These are phyloP conservation scores for Mucor plumbeus DNA, from an alignment of 371 early-diverging fungal genomes.

Conservation along the genomic window DNA sequence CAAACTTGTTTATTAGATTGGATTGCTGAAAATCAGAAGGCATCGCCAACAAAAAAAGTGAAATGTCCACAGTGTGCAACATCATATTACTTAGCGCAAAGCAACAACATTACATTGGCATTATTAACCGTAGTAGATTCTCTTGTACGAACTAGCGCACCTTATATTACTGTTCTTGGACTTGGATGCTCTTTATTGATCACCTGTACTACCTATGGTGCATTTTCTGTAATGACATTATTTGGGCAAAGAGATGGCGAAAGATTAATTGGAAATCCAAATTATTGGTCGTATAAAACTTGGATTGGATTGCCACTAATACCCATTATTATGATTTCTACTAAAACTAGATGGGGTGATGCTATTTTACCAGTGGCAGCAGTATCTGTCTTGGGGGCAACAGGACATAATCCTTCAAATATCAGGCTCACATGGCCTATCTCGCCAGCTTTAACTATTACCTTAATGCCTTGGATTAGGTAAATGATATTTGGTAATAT, in stretches of 20 bases:
- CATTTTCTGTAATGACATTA: conserved; percentile 70
- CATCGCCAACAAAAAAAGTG: conserved; percentile 10
- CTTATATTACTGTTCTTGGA: conserved; percentile 69
- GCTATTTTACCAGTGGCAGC: conserved; percentile 43
- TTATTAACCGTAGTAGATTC: conserved; percentile 62
- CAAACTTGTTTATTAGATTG: conserved; percentile 78
- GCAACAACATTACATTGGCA: conserved; percentile 51
- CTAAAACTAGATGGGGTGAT: conserved; percentile 58
- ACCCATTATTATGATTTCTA: conserved; percentile 64
- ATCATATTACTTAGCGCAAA: conserved; percentile 66
- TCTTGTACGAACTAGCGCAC: conserved; percentile 64
- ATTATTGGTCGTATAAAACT: conserved; percentile 67
- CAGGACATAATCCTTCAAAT: conserved; percentile 20
- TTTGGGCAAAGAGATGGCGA: conserved; percentile 72
- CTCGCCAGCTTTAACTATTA: conserved; percentile 57
- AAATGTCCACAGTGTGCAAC: conserved; percentile 80
- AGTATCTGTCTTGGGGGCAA: conserved; percentile 33
- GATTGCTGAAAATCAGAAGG: conserved; percentile 76
- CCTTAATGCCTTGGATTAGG: conserved; percentile 64
- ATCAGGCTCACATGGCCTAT: conserved; percentile 58
- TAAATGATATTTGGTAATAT: not conserved
- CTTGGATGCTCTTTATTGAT: conserved; percentile 65
- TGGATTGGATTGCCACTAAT: conserved; percentile 74
- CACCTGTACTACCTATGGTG: conserved; percentile 69
- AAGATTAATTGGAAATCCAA: conserved; percentile 62